Conservation (phyloP, 495 filamentous ascomycete species). For the Pyrenula massariospora region DNA sequence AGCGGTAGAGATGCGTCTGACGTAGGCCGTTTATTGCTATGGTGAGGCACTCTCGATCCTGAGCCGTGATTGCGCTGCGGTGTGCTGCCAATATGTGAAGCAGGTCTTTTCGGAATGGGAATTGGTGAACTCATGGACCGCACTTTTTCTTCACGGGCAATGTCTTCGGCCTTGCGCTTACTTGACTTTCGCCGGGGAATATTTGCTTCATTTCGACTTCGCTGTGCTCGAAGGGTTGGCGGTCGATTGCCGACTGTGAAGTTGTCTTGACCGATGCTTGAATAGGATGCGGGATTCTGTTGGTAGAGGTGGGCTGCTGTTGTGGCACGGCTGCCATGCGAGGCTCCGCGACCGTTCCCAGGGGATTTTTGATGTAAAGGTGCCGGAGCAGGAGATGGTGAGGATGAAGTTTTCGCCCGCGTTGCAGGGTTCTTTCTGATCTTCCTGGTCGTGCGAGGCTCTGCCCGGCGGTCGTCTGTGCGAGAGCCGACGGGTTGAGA, state of each 20-base stretch:
- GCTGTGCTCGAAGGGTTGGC: slow-evolving; percentile 56
- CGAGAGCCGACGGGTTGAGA: background rate
- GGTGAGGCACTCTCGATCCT: slow-evolving; percentile 41
- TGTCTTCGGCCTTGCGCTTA: slow-evolving; percentile 64
- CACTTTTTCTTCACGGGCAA: slow-evolving; percentile 73
- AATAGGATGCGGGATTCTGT: slow-evolving; percentile 24
- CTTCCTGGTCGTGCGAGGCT: background rate
- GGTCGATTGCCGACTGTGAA: slow-evolving; percentile 31
- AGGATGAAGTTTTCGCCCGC: background rate
- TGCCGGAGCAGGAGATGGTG: background rate
- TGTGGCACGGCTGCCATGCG: background rate
- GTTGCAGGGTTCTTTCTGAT: background rate
- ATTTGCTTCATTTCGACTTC: slow-evolving; percentile 37
- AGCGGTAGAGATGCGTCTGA: slow-evolving; percentile 67
- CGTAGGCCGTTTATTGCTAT: slow-evolving; percentile 46
- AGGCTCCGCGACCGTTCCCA: background rate
- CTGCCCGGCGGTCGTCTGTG: background rate
- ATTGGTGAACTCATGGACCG: slow-evolving; percentile 66
- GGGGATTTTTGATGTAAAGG: background rate
- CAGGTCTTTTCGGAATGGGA: slow-evolving; percentile 47
- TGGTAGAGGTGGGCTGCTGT: background rate
- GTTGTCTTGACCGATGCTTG: slow-evolving; percentile 31
- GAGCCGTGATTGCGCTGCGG: slow-evolving; percentile 55
- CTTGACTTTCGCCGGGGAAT: slow-evolving; percentile 59
- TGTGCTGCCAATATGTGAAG: slow-evolving; percentile 39